A percentile compares a stretch with the other conserved stretches of the same genome.
These are phyloP conservation scores for Nakazawaea sp. DNA, from an alignment of 805 yeast genomes.

Conservation along the genomic window DNA sequence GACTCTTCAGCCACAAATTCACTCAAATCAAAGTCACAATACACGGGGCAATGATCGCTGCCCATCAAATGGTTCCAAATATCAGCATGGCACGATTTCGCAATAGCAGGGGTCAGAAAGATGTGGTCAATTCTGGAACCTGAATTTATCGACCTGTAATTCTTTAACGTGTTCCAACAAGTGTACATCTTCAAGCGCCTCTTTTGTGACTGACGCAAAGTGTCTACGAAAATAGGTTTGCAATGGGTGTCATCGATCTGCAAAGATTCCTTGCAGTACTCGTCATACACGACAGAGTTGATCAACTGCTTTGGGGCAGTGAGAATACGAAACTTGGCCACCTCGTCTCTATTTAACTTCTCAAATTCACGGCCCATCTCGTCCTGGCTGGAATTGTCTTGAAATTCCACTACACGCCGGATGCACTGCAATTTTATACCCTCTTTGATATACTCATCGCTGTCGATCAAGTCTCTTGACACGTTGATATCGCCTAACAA, in stretches of 20 bases:
- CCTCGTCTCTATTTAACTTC: conserved; percentile 22
- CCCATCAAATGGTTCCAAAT: conserved; percentile 74
- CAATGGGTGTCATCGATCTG: conserved; percentile 1
- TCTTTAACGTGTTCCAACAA: conserved; percentile 82
- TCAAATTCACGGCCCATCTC: conserved; percentile 25
- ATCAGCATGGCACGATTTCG: conserved; percentile 31
- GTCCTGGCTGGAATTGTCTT: conserved; percentile 14
- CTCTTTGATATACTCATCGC: conserved; percentile 60
- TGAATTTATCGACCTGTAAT: conserved; percentile 71
- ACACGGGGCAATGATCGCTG: conserved; percentile 94
- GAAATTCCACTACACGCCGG: conserved; percentile 12
- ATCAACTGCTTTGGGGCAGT: conserved; percentile 36
- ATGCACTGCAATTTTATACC: conserved; percentile 31
- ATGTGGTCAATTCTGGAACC: conserved; percentile 88
- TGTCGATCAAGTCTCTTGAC: conserved; percentile 72
- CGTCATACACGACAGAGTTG: conserved; percentile 32
- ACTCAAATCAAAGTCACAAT: conserved; percentile 44
- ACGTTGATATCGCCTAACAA: conserved; percentile 89
- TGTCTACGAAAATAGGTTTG: conserved; percentile 49
- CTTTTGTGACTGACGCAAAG: conserved; percentile 51
- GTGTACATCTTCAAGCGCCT: conserved; percentile 67
- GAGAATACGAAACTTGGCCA: conserved; percentile 29
- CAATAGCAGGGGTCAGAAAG: conserved; percentile 36
- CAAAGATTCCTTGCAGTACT: conserved; percentile 3
- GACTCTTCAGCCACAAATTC: conserved; percentile 2